Base-by-base conservation (phyloP, 2,329 filamentous ascomycete genomes). In the Stagonosporopsis cucurbitacearum region DNA sequence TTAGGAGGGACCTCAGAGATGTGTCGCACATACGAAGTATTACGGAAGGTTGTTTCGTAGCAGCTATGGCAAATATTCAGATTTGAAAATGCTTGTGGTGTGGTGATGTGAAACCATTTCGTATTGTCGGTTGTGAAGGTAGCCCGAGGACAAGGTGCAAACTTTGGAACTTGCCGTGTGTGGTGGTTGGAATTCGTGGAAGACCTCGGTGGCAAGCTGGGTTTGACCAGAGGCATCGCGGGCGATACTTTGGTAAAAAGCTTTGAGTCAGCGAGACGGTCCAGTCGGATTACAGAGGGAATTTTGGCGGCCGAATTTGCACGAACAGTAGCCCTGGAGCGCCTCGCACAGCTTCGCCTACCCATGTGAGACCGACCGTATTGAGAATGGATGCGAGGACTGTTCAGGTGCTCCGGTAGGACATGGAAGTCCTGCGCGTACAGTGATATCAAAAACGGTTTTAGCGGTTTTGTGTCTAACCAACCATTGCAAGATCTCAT, bases 61-160 rank as follows among this genome's bases (percentile, higher is more conserved):
- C 64, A 68, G 23, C 54, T 52, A 3, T 62, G 52, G 35, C 65
- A 66, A 22, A 68, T 58, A 41, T 64, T 62, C 39, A 66, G 54
- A 22, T 64, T 26, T 2, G 44, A 30, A n/a, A 62, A 50, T 2
- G 39, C 2, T 12, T 22, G 44, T 17, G 62, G 62, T 11, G 42
- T 45, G 5, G 51, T 56, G 37, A 66, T 59, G 26, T 58, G 47
- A 11, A 47, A 46, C 64, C 65, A 68, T 37, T 64, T 52, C 15
- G 52, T 50, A 2, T 60, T 49, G 8, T 42, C 57, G 19, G 50
- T 35, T 17, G 45, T 39, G 37, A 57, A 65, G 4, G 32, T 46
- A 13, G 55, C 9, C 8, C 51, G 49, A 39, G 54, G 49, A 33
- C 64, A 67, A 8, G 37, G 26, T 23, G 43, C 43, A 20, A 50